Evolutionary conservation across 2,329 filamentous ascomycete species (phyloP).

Genomic region (Penicillium sp.): DNA sequence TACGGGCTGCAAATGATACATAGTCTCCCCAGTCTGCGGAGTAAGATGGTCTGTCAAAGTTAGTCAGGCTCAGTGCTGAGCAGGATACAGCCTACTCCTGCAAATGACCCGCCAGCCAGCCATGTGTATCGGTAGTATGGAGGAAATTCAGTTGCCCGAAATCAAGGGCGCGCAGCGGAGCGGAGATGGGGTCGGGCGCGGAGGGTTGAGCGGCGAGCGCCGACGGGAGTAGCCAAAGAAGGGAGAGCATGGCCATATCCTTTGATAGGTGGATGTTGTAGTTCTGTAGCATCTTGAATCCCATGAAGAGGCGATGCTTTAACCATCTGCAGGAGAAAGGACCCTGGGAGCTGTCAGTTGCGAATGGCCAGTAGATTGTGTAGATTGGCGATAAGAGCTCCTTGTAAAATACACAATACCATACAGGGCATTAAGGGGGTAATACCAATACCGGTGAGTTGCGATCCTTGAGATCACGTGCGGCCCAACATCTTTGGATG

Average conservation of each 20-base stretch:
- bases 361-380: not conserved
- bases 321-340: not conserved
- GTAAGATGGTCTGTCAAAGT: slow-evolving; percentile 69
- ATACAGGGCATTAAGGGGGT: not conserved
- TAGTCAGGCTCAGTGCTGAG: slow-evolving; percentile 15
- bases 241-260: slow-evolving; percentile 13
- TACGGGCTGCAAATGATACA: slow-evolving; percentile 83
- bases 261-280: not conserved
- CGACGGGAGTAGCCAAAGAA: slow-evolving; percentile 27
- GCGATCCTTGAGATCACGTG: slow-evolving; percentile 31
- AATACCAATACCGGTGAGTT: slow-evolving; percentile 37
- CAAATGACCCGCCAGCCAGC: slow-evolving; percentile 91
- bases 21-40: slow-evolving; percentile 98
- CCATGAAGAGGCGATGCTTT: not conserved
- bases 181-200: slow-evolving; percentile 73
- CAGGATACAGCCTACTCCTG: slow-evolving; percentile 66
- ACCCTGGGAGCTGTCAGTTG: not conserved
- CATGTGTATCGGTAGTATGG: slow-evolving; percentile 95
- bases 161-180: slow-evolving; percentile 77
- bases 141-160: slow-evolving; percentile 97
- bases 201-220: slow-evolving; percentile 69
- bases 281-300: not conserved
- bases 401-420: slow-evolving; percentile 1
- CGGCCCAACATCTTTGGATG: slow-evolving; percentile 38
- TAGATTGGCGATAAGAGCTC: not conserved